Conservation (phyloP, 2,329 filamentous ascomycete species). For the Septoria petroselini region DNA sequence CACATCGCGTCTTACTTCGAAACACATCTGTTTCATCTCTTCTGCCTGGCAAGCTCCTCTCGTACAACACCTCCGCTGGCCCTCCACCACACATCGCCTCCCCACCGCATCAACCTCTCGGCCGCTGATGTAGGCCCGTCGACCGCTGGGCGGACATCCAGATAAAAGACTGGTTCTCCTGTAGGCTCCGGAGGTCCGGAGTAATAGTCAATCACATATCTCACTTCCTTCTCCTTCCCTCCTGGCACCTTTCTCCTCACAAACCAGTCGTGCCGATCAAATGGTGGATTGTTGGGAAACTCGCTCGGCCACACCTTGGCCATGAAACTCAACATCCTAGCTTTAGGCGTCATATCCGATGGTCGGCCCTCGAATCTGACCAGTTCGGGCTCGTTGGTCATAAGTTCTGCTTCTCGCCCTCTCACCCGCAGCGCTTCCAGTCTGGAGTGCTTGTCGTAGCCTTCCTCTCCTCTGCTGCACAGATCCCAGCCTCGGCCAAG, state of each 20-base stretch:
- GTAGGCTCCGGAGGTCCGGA: slow-evolving; percentile 74
- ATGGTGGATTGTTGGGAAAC: slow-evolving; percentile 79
- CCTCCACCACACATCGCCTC: slow-evolving; percentile 90
- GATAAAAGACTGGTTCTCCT: slow-evolving; percentile 90
- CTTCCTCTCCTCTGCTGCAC: slow-evolving; percentile 37
- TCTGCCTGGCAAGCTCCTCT: slow-evolving; percentile 42
- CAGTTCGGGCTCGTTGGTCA: slow-evolving; percentile 63
- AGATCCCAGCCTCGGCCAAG: slow-evolving; percentile 51
- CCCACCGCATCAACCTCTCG: slow-evolving; percentile 83
- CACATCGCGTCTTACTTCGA: too few species aligned
- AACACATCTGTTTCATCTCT: slow-evolving; percentile 9
- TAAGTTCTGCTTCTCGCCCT: slow-evolving; percentile 21
- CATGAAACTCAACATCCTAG: slow-evolving; percentile 75
- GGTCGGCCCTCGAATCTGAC: slow-evolving; percentile 86
- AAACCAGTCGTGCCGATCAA: slow-evolving; percentile 97
- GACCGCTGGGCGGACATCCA: slow-evolving; percentile 88
- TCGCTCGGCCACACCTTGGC: slow-evolving; percentile 74
- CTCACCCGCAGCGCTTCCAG: slow-evolving; percentile 29
- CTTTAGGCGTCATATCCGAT: slow-evolving; percentile 86
- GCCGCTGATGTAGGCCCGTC: slow-evolving; percentile 74
- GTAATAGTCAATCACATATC: slow-evolving; percentile 74
- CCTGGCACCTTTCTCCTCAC: slow-evolving; percentile 67
- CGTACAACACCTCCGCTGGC: slow-evolving; percentile 70
- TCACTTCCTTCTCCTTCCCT: slow-evolving; percentile 69
- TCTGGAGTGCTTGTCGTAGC: slow-evolving; percentile 28